These are phyloP conservation scores for Fusarium incarnatum DNA, from an alignment of 2,329 filamentous ascomycete genomes.

Conservation along the genomic window DNA sequence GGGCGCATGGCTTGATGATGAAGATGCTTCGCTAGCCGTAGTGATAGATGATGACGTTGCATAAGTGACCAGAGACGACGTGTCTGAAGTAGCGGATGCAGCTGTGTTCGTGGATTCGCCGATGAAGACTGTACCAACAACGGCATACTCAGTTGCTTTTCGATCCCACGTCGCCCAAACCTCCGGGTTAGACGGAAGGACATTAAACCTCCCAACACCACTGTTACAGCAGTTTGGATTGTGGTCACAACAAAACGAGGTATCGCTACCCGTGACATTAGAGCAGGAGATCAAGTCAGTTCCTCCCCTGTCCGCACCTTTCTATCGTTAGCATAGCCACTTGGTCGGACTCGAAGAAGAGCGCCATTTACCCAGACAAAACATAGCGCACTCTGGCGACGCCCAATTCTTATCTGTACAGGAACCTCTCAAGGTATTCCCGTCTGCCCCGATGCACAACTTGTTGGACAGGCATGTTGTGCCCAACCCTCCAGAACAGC, in stretches of 20 bases:
- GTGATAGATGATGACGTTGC: conserved; percentile 1
- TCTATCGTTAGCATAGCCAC: neutral
- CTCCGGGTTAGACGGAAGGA: conserved; percentile 39
- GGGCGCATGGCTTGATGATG: neutral
- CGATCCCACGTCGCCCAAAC: conserved; percentile 39
- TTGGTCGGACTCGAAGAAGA: neutral
- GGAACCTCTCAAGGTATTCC: conserved; percentile 40
- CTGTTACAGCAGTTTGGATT: conserved; percentile 40
- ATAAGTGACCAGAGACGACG: neutral
- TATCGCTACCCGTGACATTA: conserved; percentile 41
- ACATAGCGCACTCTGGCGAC: conserved; percentile 35
- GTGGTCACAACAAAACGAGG: conserved; percentile 46
- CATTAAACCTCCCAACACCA: conserved; percentile 43
- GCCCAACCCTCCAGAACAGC: conserved; percentile 37
- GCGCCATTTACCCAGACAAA: conserved; percentile 17
- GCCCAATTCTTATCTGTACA: conserved; percentile 43
- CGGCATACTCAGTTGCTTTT: conserved; percentile 26
- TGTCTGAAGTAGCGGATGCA: neutral
- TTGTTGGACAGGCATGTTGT: conserved; percentile 41
- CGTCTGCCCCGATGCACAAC: conserved; percentile 34
- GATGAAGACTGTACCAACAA: conserved; percentile 33
- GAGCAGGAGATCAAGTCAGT: conserved; percentile 45
- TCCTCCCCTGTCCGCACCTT: conserved; percentile 38
- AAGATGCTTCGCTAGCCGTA: neutral
- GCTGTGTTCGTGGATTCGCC: conserved; percentile 5